Conservation (phyloP, 2,329 filamentous ascomycete genomes). For the Tolypocladium cylindrosporum region DNA sequence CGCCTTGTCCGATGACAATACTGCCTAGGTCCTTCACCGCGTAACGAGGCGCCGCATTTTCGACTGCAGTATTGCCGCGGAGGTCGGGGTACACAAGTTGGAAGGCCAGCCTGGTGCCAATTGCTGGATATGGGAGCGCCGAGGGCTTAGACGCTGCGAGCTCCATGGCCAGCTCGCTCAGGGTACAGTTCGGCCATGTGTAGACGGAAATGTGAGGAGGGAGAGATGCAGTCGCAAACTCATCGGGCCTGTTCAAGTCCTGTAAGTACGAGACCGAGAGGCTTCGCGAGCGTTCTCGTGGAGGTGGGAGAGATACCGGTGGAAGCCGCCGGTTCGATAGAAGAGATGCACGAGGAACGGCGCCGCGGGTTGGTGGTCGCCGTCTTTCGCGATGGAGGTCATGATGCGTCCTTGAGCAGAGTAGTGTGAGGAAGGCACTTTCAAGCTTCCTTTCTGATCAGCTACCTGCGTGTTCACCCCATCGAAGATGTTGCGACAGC, state of each 20-base stretch:
- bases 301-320: conserved; percentile 39
- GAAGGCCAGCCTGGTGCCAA: conserved; percentile 80
- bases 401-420: conserved; percentile 7
- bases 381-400: conserved; percentile 22
- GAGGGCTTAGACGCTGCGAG: conserved; percentile 56
- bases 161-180: conserved; percentile 71
- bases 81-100: conserved; percentile 79
- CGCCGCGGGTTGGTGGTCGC: conserved; percentile 58
- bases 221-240: conserved; percentile 52
- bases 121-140: conserved; percentile 60
- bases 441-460: not conserved
- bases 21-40: conserved; percentile 74
- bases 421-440: not conserved
- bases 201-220: conserved; percentile 69
- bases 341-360: conserved; percentile 83
- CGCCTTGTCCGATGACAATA: conserved; percentile 60
- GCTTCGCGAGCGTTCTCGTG: not conserved
- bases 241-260: conserved; percentile 46
- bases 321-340: conserved; percentile 64
- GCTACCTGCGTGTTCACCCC: not conserved
- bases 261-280: not conserved
- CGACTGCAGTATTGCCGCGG: conserved; percentile 18
- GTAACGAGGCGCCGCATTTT: conserved; percentile 42
- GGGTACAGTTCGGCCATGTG: conserved; percentile 73
- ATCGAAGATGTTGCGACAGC: not conserved